Conservation (phyloP, 306 rosid species). For the Sophora flavescens region DNA sequence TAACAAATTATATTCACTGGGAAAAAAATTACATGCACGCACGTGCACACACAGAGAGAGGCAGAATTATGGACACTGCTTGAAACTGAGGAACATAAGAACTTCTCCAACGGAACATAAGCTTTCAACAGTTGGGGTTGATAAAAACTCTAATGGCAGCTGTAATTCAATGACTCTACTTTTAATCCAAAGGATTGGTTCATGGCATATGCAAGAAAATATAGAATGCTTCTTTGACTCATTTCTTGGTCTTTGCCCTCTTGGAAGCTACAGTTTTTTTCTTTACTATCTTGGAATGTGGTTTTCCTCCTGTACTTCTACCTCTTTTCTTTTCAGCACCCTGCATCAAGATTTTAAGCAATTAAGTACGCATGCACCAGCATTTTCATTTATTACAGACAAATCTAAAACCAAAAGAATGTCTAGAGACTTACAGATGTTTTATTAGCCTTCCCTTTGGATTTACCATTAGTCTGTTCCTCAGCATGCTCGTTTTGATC, state of each 20-base stretch:
- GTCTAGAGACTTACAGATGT: conserved; percentile 62
- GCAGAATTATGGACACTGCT: background rate
- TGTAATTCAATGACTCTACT: conserved; percentile 35
- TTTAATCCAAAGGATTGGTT: conserved; percentile 32
- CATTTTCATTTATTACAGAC: conserved; percentile 26
- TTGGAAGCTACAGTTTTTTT: conserved; percentile 76
- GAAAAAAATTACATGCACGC: background rate
- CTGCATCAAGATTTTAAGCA: conserved; percentile 59
- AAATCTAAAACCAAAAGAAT: conserved; percentile 34
- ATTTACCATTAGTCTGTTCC: conserved; percentile 60
- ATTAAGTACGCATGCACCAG: conserved; percentile 35
- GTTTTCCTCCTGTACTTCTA: conserved; percentile 71
- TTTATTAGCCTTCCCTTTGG: conserved; percentile 71
- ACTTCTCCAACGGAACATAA: conserved; percentile 28
- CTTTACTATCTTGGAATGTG: conserved; percentile 71
- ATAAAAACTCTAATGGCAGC: conserved; percentile 35
- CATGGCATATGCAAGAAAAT: conserved; percentile 28
- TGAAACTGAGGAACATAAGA: conserved; percentile 38
- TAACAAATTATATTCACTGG: conserved; percentile 18
- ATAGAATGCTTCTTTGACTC: conserved; percentile 43
- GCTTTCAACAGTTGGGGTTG: conserved; percentile 21
- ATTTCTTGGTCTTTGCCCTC: conserved; percentile 74
- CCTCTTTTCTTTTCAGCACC: conserved; percentile 76
- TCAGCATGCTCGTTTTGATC: conserved; percentile 65
- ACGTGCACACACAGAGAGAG: no score